Conservation (phyloP, 2,329 filamentous ascomycete species). For the Penicillium psychrosexuale region DNA sequence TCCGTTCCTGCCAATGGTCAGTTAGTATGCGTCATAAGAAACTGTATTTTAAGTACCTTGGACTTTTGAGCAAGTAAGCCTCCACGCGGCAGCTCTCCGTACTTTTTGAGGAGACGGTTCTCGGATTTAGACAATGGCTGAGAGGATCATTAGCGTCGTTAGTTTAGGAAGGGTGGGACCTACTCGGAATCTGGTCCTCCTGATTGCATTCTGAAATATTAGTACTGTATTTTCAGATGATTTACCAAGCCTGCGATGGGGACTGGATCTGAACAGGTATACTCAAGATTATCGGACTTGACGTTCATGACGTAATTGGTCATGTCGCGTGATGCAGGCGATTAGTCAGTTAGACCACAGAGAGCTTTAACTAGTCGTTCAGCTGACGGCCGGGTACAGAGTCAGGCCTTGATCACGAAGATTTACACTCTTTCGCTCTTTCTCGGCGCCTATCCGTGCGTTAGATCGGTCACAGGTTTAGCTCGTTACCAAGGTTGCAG, state of each 20-base stretch:
- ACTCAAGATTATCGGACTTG: not conserved
- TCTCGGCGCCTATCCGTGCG: too few species aligned
- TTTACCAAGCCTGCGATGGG: not conserved
- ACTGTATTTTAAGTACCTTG: constrained; percentile 14
- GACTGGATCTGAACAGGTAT: not conserved
- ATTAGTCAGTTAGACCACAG: not conserved
- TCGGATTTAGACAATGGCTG: constrained; percentile 16
- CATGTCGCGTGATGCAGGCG: not conserved
- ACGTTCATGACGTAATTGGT: not conserved
- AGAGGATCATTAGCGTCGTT: constrained; percentile 6
- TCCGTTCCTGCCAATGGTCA: constrained; percentile 22
- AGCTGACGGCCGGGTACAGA: too few species aligned
- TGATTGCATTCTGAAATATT: constrained; percentile 6
- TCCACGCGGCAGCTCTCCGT: constrained; percentile 17
- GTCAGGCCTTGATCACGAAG: too few species aligned
- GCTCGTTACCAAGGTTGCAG: too few species aligned
- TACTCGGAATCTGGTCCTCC: constrained; percentile 4
- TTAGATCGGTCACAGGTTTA: too few species aligned
- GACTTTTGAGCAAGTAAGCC: constrained; percentile 13
- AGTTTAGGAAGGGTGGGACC: not conserved
- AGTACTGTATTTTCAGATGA: not conserved
- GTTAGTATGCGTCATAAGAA: constrained; percentile 2
- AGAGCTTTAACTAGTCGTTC: too few species aligned
- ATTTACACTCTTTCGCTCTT: too few species aligned
- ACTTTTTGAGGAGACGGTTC: constrained; percentile 12